Conservation (phyloP, 106 monocot genomes). For the Platanthera zijinensis region DNA sequence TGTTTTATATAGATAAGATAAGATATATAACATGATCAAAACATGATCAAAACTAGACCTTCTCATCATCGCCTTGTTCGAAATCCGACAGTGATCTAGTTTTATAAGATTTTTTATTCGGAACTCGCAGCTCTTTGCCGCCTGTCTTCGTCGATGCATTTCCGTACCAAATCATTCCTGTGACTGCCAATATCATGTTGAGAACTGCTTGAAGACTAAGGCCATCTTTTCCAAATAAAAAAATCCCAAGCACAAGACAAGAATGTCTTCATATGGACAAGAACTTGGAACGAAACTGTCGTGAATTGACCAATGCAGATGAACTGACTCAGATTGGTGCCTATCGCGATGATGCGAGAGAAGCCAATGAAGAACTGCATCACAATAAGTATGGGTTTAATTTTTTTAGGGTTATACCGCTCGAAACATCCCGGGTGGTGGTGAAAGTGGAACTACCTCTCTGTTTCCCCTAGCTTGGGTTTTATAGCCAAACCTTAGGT, state of each 20-base stretch:
- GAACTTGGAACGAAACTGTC: conserved; percentile 60
- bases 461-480: too few species aligned
- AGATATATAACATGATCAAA: too few species aligned
- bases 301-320: conserved; percentile 67
- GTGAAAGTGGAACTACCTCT: too few species aligned
- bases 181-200: conserved; percentile 52
- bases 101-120: conserved; percentile 33
- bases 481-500: too few species aligned
- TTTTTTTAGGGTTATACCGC: too few species aligned
- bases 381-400: not conserved
- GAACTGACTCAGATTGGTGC: conserved; percentile 70
- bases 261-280: conserved; percentile 77
- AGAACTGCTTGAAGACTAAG: conserved; percentile 56
- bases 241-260: conserved; percentile 34
- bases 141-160: conserved; percentile 66
- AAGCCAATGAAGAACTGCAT: conserved; percentile 48
- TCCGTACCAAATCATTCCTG: conserved; percentile 71
- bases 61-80: conserved; percentile 29
- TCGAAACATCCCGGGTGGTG: too few species aligned
- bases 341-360: conserved; percentile 56
- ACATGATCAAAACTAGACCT: conserved; percentile 32
- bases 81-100: conserved; percentile 15
- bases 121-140: conserved; percentile 42
- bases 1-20: too few species aligned
- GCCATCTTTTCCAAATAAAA: conserved; percentile 60